phyloP scores from a whole-genome alignment of 2,329 filamentous ascomycete species.

The Geosmithia putterillii region DNA sequence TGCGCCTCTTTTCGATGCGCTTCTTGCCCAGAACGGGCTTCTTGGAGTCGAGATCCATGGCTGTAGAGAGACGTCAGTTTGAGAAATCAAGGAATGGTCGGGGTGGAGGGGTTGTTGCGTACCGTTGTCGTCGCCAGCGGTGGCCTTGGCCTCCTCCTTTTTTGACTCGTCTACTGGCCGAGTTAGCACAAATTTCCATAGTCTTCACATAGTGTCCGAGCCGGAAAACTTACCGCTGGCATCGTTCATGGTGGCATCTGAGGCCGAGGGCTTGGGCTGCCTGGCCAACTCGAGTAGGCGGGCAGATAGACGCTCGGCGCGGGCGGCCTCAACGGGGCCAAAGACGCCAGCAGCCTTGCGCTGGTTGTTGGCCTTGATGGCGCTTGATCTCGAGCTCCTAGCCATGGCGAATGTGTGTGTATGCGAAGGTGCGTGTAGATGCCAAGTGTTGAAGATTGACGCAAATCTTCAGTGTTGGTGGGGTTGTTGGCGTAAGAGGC shows the following conservation, averaged over 20 bases:
- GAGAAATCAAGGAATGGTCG: not conserved
- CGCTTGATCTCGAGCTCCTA: constrained; percentile 70
- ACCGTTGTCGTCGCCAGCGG: constrained; percentile 16
- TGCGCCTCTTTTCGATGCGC: constrained; percentile 43
- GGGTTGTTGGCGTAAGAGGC: not conserved
- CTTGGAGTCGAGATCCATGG: constrained; percentile 46
- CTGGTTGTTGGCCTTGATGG: constrained; percentile 71
- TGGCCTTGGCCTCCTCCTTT: constrained; percentile 12
- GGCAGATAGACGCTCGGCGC: constrained; percentile 71
- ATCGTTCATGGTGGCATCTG: constrained; percentile 36
- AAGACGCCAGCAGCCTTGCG: constrained; percentile 73
- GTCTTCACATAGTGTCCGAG: not conserved
- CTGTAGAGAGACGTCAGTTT: constrained; percentile 10
- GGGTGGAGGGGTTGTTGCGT: not conserved
- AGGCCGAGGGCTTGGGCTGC: constrained; percentile 55
- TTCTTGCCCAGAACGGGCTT: constrained; percentile 30
- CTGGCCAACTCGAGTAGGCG: constrained; percentile 73
- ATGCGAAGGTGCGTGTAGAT: not conserved
- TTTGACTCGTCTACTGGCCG: constrained; percentile 8
- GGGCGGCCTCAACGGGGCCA: constrained; percentile 66
- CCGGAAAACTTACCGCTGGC: not conserved
- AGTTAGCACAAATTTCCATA: not conserved
- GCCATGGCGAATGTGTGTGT: constrained; percentile 65
- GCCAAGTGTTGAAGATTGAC: not conserved
- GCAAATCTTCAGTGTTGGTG: not conserved